Evolutionary conservation across 139 green algal species (phyloP).

Genomic region (Eudorina sp.): DNA sequence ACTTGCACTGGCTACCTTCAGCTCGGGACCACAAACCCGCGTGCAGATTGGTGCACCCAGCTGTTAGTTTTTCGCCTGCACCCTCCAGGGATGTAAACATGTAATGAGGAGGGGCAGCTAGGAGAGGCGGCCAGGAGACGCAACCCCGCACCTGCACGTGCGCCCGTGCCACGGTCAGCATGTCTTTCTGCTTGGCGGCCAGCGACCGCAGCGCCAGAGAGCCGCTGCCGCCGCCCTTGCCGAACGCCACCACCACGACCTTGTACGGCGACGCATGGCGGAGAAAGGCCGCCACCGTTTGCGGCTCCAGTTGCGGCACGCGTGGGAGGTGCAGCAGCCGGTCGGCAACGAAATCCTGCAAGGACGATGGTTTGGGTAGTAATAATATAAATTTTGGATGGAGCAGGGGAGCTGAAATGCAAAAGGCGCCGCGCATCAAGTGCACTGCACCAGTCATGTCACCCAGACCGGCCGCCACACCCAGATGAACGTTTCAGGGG

Average conservation of each 20-base stretch:
- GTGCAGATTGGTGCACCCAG: too few relatives aligned
- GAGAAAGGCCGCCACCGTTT: not conserved
- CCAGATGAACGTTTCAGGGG: too few relatives aligned
- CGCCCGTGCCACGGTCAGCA: conserved; percentile 8
- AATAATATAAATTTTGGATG: too few relatives aligned
- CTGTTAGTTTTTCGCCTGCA: too few relatives aligned
- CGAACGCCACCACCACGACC: conserved; percentile 41
- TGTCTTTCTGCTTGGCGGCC: conserved; percentile 12
- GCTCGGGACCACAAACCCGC: too few relatives aligned
- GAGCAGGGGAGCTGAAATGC: too few relatives aligned
- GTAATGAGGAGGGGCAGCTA: not conserved
- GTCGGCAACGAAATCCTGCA: conserved; percentile 39
- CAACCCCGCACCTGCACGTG: conserved; percentile 21
- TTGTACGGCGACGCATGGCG: not conserved
- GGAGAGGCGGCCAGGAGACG: not conserved
- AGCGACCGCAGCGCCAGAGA: conserved; percentile 21
- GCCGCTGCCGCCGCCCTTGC: conserved; percentile 25
- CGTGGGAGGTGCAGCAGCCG: conserved; percentile 30
- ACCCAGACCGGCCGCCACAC: too few relatives aligned
- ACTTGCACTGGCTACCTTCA: too few relatives aligned
- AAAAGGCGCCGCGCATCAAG: too few relatives aligned
- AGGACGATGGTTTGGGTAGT: not conserved
- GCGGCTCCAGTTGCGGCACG: conserved; percentile 30
- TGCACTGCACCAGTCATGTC: too few relatives aligned
- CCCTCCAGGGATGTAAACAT: too few relatives aligned